These are phyloP conservation scores for Vaccinium vitisidaea DNA, from an alignment of 148 eudicot species.

Conservation along the genomic window DNA sequence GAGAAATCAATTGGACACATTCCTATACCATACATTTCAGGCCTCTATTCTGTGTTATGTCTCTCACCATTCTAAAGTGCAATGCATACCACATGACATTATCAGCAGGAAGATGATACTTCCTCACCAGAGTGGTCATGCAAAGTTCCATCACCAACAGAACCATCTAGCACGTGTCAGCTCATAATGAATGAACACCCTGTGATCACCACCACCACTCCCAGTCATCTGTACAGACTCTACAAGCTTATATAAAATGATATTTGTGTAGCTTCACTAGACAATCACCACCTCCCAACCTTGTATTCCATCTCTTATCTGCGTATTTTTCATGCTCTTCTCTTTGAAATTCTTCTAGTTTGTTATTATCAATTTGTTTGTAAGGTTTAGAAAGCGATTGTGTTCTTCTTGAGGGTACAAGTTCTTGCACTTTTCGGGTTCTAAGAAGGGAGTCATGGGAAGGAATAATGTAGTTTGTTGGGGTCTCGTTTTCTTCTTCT, in stretches of 20 bases:
- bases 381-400: not conserved
- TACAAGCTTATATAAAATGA: not conserved
- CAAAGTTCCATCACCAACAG: slow-evolving; percentile 3
- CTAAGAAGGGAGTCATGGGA: not conserved
- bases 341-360: not conserved
- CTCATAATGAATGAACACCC: slow-evolving; percentile 2
- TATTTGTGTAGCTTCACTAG: not conserved
- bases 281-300: not conserved
- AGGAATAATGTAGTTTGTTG: not conserved
- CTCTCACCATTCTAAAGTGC: not conserved
- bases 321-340: not conserved
- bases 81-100: not conserved
- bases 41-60: not conserved
- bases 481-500: not conserved
- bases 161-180: not conserved
- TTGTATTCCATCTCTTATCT: not conserved
- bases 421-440: not conserved
- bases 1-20: not conserved
- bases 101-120: not conserved
- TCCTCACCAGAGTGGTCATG: slow-evolving; percentile 1
- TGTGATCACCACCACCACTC: not conserved
- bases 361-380: not conserved
- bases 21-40: not conserved
- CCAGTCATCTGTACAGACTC: not conserved
- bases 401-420: not conserved